Base-by-base conservation (phyloP, 2,329 filamentous ascomycete genomes). In the Hymenoscyphus occultus region DNA sequence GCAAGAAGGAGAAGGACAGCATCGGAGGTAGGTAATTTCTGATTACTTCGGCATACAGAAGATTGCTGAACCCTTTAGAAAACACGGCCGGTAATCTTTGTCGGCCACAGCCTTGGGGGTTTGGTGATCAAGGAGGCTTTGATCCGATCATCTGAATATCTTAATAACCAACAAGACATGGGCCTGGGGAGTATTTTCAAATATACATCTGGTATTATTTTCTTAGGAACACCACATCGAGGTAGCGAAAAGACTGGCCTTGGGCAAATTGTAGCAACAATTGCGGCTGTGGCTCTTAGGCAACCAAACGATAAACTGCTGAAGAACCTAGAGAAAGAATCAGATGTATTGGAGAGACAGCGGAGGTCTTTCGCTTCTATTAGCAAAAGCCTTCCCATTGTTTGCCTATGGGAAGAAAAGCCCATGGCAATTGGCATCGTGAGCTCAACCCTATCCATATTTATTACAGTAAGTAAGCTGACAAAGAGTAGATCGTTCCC, bases 91-190 rank as follows among this genome's bases (percentile, higher is more conserved):
- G 2, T 61, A 1, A 35, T 61, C 16, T 60, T 61, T 31, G 42
- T 61, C 35, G 63, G 48, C 2, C 66, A 71, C 28, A 61, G 59
- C n/a, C 42, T 61, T 12, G 59, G 59, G 16, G 59, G 59, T 5
- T 39, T 77, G 31, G 68, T 78, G 31, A 66, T 77, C 2, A 77
- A 77, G 13, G 59, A 61, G 39, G 59, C 40, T 61, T 51, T 61
- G 42, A 48, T 48, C 13, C 39, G 59, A 14, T 61, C 59, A 14
- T 61, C 58, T 7, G 58, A 60, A 28, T 60, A 60, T 60, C 39
- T 60, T 9, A 60, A 60, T 16, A 51, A 51, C 39, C 12, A 28
- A 35, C 59, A 61, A 32, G 28, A 51, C 28, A 6, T 28, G 13
- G 16, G 40, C 7, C n/a, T 61, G 22, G 42, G 59, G 4, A 22